Base-by-base conservation (phyloP, 2,329 filamentous ascomycete genomes). In the Pseudogymnoascus sp. region DNA sequence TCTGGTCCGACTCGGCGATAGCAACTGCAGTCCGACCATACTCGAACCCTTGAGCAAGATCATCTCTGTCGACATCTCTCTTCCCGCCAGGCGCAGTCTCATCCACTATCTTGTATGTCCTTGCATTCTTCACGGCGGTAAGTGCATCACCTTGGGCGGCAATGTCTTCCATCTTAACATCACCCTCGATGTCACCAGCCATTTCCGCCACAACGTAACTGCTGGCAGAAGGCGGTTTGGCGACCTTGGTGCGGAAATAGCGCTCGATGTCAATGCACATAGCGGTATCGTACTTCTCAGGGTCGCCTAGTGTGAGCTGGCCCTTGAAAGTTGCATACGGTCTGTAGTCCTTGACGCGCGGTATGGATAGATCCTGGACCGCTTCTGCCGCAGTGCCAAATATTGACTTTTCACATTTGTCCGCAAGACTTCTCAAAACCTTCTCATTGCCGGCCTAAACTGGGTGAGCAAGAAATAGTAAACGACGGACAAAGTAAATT, bases 21-120 rank as follows among this genome's bases (percentile, higher is more conserved):
- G 89, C 87, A 1, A 99, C 93, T 2, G 90, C 91, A 0, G 93
- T 97, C 63, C 92, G 84, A 53, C 94, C 94, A 73, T 99, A 99
- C 71, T 91, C 87, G 71, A 93, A 99, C 0, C 94, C 94, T 73
- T 92, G 96, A n/a, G 91, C 91, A 38, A 99, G 80, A 14, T 91
- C 84, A 12, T 96, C 92, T 64, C 86, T 85, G 28, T 89, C 85
- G 25, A 99, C 86, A 62, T 96, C 91, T 62, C 82, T 82, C 76
- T 93, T 96, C 11, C 90, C 89, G 14, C 90, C 91, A 0, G 88
- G 86, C 0, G 86, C 86, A 40, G 83, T 79, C 4, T 88, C 82
- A 65, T 97, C 90, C 38, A 87, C 84, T 64, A 97, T 83, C 70
- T 88, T 88, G 75, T 97, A 99, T 1, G 85, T 85, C 44, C 90